These are phyloP conservation scores for Xylariomycetidae sp. DNA, from an alignment of 2,329 filamentous ascomycete genomes.

Conservation along the genomic window DNA sequence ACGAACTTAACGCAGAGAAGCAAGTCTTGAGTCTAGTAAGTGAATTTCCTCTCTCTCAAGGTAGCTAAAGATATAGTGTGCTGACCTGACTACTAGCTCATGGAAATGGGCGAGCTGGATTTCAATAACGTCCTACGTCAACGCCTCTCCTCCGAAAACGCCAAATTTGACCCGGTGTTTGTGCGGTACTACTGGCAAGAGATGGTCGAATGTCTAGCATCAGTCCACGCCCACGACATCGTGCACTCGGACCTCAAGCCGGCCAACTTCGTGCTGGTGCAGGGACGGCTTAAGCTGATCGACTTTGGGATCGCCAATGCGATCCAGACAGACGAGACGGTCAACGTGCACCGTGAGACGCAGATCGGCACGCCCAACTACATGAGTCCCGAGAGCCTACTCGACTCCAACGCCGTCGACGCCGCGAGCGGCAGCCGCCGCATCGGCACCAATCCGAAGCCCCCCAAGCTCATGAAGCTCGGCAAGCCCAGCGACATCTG, in stretches of 20 bases:
- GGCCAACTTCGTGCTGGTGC: conserved; percentile 91
- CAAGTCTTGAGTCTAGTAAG: conserved; percentile 79
- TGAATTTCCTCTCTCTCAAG: conserved; percentile 16
- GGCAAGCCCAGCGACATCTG: conserved; percentile 96
- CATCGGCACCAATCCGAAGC: conserved; percentile 29
- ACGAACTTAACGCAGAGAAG: conserved; percentile 89
- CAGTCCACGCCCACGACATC: conserved; percentile 85
- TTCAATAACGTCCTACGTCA: conserved; percentile 79
- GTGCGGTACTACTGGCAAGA: conserved; percentile 99
- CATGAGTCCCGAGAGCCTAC: conserved; percentile 93
- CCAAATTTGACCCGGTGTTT: conserved; percentile 80
- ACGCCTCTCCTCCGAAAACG: conserved; percentile 65
- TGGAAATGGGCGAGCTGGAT: conserved; percentile 96
- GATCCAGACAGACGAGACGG: conserved; percentile 90
- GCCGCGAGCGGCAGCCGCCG: conserved; percentile 36
- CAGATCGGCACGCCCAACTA: conserved; percentile 97
- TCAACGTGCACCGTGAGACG: conserved; percentile 94
- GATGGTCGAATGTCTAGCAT: conserved; percentile 92
- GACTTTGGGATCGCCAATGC: conserved; percentile 98
- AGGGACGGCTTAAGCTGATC: conserved; percentile 88
- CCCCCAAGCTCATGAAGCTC: conserved; percentile 81
- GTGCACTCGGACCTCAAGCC: conserved; percentile 97
- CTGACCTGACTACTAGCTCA: conserved; percentile 55
- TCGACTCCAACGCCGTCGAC: conserved; percentile 67
- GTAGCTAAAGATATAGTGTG: not conserved